These are phyloP conservation scores for Beta lomatogona DNA, from an alignment of 179 eudicot species.

Conservation along the genomic window DNA sequence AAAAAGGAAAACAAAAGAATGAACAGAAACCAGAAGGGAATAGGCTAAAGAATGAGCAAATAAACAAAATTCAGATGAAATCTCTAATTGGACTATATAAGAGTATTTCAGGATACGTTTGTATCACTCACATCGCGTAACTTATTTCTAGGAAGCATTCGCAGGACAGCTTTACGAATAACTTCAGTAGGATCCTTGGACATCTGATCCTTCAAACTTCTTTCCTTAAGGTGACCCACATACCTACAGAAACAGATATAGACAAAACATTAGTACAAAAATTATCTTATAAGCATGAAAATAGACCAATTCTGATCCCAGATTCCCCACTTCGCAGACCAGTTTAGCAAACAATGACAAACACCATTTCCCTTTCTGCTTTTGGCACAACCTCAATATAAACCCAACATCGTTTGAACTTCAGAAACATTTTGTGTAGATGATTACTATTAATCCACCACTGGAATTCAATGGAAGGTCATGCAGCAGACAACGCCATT, in stretches of 20 bases:
- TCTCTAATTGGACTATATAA: background rate
- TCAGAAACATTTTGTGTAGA: background rate
- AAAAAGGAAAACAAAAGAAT: background rate
- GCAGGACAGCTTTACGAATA: constrained; percentile 90
- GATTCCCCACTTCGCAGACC: background rate
- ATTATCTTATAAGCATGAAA: background rate
- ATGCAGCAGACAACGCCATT: background rate
- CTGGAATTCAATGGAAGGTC: background rate
- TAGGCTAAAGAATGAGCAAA: background rate
- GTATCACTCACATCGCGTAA: constrained; percentile 79
- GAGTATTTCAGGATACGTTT: background rate
- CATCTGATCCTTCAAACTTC: constrained; percentile 94
- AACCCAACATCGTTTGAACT: too few species aligned
- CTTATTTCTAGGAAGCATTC: constrained; percentile 98
- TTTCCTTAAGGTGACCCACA: constrained; percentile 85
- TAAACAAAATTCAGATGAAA: background rate
- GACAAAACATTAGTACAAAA: background rate
- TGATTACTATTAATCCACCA: background rate
- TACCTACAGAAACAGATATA: constrained; percentile 47
- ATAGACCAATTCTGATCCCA: background rate
- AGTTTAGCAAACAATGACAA: background rate
- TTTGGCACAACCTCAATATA: background rate
- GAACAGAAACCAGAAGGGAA: background rate
- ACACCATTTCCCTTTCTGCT: constrained; percentile 8
- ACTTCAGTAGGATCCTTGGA: constrained; percentile 97